Evolutionary conservation across 1,284 basidiomycete genomes (phyloP).

Genomic region (Apiotrichum brassicae): DNA sequence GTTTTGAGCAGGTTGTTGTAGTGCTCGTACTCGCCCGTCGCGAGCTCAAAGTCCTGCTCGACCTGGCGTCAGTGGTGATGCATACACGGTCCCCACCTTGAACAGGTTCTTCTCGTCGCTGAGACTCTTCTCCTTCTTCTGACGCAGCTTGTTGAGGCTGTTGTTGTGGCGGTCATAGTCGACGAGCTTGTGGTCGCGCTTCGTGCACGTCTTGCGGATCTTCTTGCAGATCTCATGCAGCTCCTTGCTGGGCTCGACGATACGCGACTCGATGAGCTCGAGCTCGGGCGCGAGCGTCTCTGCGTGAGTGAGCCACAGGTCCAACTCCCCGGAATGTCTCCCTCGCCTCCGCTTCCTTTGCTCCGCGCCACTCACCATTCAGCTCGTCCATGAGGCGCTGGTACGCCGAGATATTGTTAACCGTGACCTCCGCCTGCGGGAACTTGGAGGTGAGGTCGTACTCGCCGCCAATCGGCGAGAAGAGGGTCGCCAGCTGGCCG

Average conservation of each 20-base stretch:
- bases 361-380: constrained; percentile 47
- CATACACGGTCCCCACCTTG: constrained; percentile 56
- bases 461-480: constrained; percentile 75
- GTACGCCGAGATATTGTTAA: constrained; percentile 69
- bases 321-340: no score
- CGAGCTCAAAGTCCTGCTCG: constrained; percentile 95
- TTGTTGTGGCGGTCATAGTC: constrained; percentile 98
- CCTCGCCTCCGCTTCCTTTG: no score
- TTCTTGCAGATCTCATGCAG: constrained; percentile 77
- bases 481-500: constrained; percentile 67
- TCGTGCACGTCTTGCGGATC: constrained; percentile 89
- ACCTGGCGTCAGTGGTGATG: constrained; percentile 53
- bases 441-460: constrained; percentile 72
- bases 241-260: constrained; percentile 82
- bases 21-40: constrained; percentile 92
- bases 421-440: constrained; percentile 69
- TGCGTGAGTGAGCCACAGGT: constrained; percentile 8
- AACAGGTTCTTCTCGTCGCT: constrained; percentile 92
- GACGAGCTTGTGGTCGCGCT: constrained; percentile 93
- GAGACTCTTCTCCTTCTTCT: constrained; percentile 94
- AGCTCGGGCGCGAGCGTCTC: constrained; percentile 78
- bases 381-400: constrained; percentile 76
- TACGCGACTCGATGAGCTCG: constrained; percentile 85
- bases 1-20: constrained; percentile 89
- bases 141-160: constrained; percentile 84